Evolutionary conservation across 139 green algal species (phyloP), one percentile per base, ranked within the genome.

Genomic region (Spirogloea muscicola): DNA sequence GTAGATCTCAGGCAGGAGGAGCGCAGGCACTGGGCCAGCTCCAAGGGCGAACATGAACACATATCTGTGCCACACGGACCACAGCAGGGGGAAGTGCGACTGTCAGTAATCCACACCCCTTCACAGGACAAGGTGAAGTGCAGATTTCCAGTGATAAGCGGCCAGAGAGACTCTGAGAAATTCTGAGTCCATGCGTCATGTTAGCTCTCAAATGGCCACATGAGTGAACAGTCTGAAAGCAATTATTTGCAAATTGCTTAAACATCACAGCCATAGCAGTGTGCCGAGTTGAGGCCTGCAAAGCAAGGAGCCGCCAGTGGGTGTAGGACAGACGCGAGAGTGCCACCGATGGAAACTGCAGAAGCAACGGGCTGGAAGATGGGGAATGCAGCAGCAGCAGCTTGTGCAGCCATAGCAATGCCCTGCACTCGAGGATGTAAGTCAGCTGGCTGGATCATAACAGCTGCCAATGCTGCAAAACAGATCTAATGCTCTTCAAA

Each of bases 1-100:
- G 55, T 90, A 93, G 65, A 97, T 88, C 82, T 98, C 93, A 4
- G 91, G 89, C n/a, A 96, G 84, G 37, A 97, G 85, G 31, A 97
- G 83, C 1, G 82, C 92, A 0, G 91, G 91, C 31, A 97, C 89
- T n/a, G 93, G 91, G 1, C 93, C 93, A 1, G 88, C 90, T 0
- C 92, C 92, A 36, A 96, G 55, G 0, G 90, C 88, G 84, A 97
- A 97, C 52, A 58, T 61, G 1, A 92, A 42, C 41, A 97, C 88
- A 85, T 96, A 97, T 1, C 68, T 74, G 65, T 21, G 59, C 1
- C 74, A 58, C 43, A 97, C 66, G 3, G 89, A 96, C 58, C 90
- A 33, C 37, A 33, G 52, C 31, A 6, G 52, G 52, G 52, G 6
- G 9, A 33, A 62, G 52, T 31, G 52, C 5, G 5, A 21, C 7